phyloP scores from a whole-genome alignment of 2,329 filamentous ascomycete species.

The Phialophora chinensis region DNA sequence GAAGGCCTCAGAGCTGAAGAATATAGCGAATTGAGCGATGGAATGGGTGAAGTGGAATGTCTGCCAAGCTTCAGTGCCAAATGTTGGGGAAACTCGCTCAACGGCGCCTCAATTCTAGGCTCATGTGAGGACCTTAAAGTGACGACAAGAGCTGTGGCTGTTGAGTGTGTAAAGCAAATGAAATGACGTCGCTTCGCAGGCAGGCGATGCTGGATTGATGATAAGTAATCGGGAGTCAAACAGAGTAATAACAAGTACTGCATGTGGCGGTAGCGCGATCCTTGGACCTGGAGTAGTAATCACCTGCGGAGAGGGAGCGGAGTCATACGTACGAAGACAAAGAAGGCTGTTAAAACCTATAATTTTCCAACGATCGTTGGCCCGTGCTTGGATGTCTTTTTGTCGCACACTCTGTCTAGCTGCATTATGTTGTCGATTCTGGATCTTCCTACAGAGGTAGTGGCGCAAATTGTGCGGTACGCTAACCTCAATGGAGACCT shows the following conservation, averaged over 20 bases:
- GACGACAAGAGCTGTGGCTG: neutral
- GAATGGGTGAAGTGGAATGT: neutral
- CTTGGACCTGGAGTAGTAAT: slow-evolving; percentile 9
- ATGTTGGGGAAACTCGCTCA: neutral
- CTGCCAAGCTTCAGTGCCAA: neutral
- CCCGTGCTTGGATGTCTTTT: neutral
- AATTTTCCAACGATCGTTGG: neutral
- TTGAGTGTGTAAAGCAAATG: neutral
- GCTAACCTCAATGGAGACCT: slow-evolving; percentile 27
- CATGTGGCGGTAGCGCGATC: neutral
- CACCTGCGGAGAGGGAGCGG: slow-evolving; percentile 1
- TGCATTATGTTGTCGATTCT: slow-evolving; percentile 13
- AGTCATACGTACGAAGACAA: neutral
- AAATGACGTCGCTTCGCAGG: neutral
- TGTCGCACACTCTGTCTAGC: neutral
- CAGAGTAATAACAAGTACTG: slow-evolving; percentile 10
- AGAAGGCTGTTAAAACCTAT: neutral
- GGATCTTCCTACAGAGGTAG: slow-evolving; percentile 25
- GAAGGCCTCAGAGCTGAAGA: neutral
- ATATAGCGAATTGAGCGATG: neutral
- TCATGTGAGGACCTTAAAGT: slow-evolving; percentile 16
- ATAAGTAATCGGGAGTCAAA: neutral
- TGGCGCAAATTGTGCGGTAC: slow-evolving; percentile 23
- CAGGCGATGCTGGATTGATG: neutral
- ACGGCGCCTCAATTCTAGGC: neutral